Percentiles rank a stretch among this genome's conserved stretches.
Evolutionary conservation across 257 asterid species (phyloP).

Genomic region (Vinca minor): DNA sequence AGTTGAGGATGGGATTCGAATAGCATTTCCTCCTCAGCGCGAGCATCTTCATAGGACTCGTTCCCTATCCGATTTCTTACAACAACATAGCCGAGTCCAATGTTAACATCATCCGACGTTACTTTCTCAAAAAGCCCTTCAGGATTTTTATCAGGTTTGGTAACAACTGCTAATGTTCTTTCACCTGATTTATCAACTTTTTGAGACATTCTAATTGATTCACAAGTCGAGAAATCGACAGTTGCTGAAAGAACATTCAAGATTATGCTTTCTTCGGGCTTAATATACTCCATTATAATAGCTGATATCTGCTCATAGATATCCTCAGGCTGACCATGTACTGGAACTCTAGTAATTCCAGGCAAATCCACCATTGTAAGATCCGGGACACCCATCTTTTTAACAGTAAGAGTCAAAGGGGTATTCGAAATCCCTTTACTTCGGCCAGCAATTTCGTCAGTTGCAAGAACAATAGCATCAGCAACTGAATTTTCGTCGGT

Average conservation of each 20-base stretch:
- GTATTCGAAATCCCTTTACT: slow-evolving; percentile 9
- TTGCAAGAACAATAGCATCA: not conserved
- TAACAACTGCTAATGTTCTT: slow-evolving; percentile 16
- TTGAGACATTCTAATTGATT: slow-evolving; percentile 17
- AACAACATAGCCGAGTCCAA: slow-evolving; percentile 13
- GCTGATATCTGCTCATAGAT: slow-evolving; percentile 19
- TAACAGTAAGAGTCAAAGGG: slow-evolving; percentile 5
- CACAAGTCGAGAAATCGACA: slow-evolving; percentile 14
- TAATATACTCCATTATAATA: slow-evolving; percentile 11
- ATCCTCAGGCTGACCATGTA: slow-evolving; percentile 17
- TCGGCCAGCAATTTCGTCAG: slow-evolving; percentile 12
- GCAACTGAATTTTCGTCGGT: slow-evolving; percentile 5
- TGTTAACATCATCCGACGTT: slow-evolving; percentile 5
- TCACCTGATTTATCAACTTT: slow-evolving; percentile 9
- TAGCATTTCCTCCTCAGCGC: slow-evolving; percentile 1
- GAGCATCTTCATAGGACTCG: slow-evolving; percentile 13
- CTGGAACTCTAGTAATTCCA: slow-evolving; percentile 19
- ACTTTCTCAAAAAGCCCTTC: slow-evolving; percentile 19
- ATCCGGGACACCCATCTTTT: slow-evolving; percentile 12
- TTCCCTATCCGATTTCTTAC: slow-evolving; percentile 16
- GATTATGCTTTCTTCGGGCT: slow-evolving; percentile 15
- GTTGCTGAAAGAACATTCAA: slow-evolving; percentile 15
- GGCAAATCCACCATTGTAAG: slow-evolving; percentile 19
- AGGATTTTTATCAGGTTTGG: slow-evolving; percentile 10
- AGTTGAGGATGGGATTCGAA: not conserved